Evolutionary conservation across 2,329 filamentous ascomycete species (phyloP).

Genomic region (Claviceps paspali): DNA sequence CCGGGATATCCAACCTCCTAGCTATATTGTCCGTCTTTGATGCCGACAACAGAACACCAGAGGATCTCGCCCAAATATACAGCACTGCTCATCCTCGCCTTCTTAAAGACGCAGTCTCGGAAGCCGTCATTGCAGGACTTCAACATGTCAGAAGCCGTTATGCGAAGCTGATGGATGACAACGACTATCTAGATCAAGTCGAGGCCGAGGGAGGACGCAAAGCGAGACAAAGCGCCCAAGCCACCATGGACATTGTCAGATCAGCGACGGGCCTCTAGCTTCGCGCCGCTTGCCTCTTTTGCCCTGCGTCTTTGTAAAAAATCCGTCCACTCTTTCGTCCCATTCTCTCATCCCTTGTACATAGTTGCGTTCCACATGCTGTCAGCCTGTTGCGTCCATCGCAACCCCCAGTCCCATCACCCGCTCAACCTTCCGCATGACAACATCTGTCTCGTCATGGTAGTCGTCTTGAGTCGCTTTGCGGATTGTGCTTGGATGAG

Average conservation of each 20-base stretch:
- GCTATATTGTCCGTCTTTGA: slow-evolving; percentile 63
- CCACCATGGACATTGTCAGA: slow-evolving; percentile 39
- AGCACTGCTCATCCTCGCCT: slow-evolving; percentile 21
- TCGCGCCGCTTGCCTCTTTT: too few species aligned
- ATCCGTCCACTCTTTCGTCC: too few species aligned
- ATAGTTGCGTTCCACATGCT: neutral
- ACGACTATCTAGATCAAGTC: slow-evolving; percentile 40
- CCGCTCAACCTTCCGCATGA: neutral
- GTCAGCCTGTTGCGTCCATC: neutral
- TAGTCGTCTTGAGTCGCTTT: too few species aligned
- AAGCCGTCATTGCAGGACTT: slow-evolving; percentile 38
- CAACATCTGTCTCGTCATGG: neutral
- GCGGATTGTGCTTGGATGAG: neutral
- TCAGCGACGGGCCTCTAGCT: slow-evolving; percentile 33
- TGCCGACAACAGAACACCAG: slow-evolving; percentile 20
- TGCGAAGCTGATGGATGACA: slow-evolving; percentile 30
- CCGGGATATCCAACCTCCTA: slow-evolving; percentile 78
- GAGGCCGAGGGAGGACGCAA: slow-evolving; percentile 41
- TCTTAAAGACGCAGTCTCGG: slow-evolving; percentile 39
- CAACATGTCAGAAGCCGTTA: slow-evolving; percentile 41
- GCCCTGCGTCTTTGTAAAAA: too few species aligned
- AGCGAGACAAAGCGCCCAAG: slow-evolving; percentile 45
- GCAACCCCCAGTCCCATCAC: neutral
- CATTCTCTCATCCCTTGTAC: neutral
- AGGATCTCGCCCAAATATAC: slow-evolving; percentile 24